These are phyloP conservation scores for Talaromyces proteolyticus DNA, from an alignment of 495 filamentous ascomycete species.

Conservation along the genomic window DNA sequence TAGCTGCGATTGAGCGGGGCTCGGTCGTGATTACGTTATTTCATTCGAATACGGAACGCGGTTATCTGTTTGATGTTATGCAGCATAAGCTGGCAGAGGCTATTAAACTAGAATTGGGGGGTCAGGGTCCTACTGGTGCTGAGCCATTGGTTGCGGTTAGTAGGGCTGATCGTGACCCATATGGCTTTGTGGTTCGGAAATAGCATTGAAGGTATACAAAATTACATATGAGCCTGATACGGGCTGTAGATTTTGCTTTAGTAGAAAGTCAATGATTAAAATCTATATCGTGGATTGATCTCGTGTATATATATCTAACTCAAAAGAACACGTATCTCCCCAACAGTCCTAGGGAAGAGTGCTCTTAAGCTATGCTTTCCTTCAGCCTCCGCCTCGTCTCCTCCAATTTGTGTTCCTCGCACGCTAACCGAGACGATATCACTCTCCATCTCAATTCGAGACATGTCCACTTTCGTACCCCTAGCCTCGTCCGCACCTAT, in stretches of 20 bases:
- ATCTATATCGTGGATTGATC: too few relatives aligned
- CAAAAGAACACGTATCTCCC: constrained; percentile 78
- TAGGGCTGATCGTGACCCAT: constrained; percentile 73
- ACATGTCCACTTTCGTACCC: constrained; percentile 24
- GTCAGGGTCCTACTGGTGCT: constrained; percentile 28
- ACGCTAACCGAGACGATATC: constrained; percentile 17
- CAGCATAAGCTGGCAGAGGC: constrained; percentile 51
- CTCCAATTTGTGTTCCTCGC: constrained; percentile 11
- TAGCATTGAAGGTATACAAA: background rate
- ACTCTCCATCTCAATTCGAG: constrained; percentile 11
- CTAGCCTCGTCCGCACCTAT: constrained; percentile 50
- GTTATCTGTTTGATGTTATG: constrained; percentile 69
- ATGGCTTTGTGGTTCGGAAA: constrained; percentile 55
- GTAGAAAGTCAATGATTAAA: background rate
- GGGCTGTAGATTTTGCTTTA: background rate
- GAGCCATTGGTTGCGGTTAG: constrained; percentile 63
- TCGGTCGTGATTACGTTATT: constrained; percentile 77
- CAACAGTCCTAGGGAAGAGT: constrained; percentile 77
- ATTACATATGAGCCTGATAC: background rate
- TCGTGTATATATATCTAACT: background rate
- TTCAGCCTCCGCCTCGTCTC: constrained; percentile 23
- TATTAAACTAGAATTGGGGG: constrained; percentile 50
- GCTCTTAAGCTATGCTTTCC: constrained; percentile 49
- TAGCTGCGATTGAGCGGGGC: constrained; percentile 84
- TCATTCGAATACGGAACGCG: constrained; percentile 87